phyloP scores from a whole-genome alignment of 495 filamentous ascomycete genomes.

The Lasiosphaeria miniovina region DNA sequence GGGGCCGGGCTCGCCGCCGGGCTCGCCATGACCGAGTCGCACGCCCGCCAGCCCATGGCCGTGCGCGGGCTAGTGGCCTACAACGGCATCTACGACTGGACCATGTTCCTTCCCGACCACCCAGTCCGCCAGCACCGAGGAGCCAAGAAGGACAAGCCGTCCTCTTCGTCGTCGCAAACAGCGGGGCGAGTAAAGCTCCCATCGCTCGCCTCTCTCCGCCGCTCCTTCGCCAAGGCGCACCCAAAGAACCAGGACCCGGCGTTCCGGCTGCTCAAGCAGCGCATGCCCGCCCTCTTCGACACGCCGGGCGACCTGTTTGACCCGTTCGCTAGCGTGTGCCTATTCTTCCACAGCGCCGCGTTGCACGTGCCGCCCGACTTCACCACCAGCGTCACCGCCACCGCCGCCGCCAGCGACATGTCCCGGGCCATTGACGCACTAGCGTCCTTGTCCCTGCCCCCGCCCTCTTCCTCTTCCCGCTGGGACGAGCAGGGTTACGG shows the following conservation, averaged over 20 bases:
- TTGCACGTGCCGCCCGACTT: constrained; percentile 40
- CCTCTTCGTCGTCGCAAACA: too few species aligned
- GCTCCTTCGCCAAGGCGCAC: too few species aligned
- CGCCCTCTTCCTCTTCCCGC: too few species aligned
- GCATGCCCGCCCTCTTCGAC: constrained; percentile 36
- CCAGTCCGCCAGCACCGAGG: constrained; percentile 25
- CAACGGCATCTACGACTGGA: constrained; percentile 56
- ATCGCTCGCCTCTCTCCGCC: too few species aligned
- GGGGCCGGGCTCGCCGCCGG: constrained; percentile 48
- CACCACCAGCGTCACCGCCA: constrained; percentile 14
- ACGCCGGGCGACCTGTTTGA: constrained; percentile 46
- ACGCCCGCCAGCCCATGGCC: constrained; percentile 31
- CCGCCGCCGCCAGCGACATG: background rate
- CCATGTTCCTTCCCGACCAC: constrained; percentile 46
- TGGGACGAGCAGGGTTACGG: background rate
- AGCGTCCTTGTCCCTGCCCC: background rate
- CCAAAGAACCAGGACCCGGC: too few species aligned
- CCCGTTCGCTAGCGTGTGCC: constrained; percentile 48
- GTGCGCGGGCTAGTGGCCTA: constrained; percentile 45
- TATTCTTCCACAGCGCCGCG: constrained; percentile 51
- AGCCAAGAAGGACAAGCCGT: background rate
- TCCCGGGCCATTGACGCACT: constrained; percentile 10
- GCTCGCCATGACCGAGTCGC: constrained; percentile 48
- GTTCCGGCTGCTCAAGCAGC: constrained; percentile 27
- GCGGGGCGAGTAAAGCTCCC: too few species aligned